phyloP scores from a whole-genome alignment of 208 protist species.

The Herpetomonas samuelpessoai region DNA sequence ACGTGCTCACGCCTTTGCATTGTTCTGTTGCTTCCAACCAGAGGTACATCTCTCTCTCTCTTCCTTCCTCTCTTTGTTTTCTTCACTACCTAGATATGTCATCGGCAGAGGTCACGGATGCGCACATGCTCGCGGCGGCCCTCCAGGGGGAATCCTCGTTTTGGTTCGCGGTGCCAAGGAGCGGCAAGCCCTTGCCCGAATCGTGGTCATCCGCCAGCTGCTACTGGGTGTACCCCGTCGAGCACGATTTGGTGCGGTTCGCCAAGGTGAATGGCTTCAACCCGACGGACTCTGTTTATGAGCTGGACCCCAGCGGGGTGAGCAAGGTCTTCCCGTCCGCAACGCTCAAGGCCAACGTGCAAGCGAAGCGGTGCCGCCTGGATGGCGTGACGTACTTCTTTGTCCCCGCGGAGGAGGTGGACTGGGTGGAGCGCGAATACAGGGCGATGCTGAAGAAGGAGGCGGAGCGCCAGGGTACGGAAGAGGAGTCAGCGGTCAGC shows the following conservation, averaged over 20 bases:
- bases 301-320: conserved; percentile 35
- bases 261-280: conserved; percentile 44
- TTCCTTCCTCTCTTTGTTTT: conserved; percentile 11
- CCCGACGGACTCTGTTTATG: conserved; percentile 53
- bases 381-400: conserved; percentile 46
- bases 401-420: conserved; percentile 49
- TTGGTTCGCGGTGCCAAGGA: conserved; percentile 64
- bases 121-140: conserved; percentile 67
- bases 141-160: conserved; percentile 75
- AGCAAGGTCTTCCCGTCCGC: conserved; percentile 58
- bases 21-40: no score
- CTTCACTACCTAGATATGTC: background rate
- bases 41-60: conserved; percentile 16
- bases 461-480: conserved; percentile 14
- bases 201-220: conserved; percentile 62
- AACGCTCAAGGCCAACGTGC: conserved; percentile 55
- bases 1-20: no score
- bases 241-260: conserved; percentile 34
- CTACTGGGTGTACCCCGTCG: conserved; percentile 76
- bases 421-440: conserved; percentile 59
- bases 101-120: conserved; percentile 15
- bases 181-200: conserved; percentile 29
- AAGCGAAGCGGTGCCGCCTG: conserved; percentile 42
- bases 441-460: conserved; percentile 55
- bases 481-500: conserved; percentile 1